Evolutionary conservation across 768 basidiomycete species (phyloP).

Genomic region (Serendipita indica): DNA sequence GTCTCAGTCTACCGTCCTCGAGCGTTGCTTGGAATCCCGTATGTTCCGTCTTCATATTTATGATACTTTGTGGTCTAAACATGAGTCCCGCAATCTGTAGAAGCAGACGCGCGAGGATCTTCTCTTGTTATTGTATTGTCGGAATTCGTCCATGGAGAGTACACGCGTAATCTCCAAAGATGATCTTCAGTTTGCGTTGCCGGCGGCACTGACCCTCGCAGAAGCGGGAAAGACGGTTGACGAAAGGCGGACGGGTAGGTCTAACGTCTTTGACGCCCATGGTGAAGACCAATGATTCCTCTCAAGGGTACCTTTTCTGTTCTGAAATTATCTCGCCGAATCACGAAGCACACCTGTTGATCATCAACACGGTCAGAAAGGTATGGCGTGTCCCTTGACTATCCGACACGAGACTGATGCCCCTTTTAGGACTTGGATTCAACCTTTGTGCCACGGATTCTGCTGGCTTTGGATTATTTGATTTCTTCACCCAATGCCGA

Average conservation of each 20-base stretch:
- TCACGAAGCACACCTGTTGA: background rate
- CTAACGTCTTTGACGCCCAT: background rate
- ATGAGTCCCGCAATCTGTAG: background rate
- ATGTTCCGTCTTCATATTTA: background rate
- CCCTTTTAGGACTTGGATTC: background rate
- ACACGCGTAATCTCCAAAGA: conserved; percentile 18
- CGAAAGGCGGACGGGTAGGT: conserved; percentile 37
- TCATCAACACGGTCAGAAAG: background rate
- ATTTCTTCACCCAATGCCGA: background rate
- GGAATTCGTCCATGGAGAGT: conserved; percentile 25
- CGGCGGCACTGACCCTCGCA: conserved; percentile 61
- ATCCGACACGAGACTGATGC: background rate
- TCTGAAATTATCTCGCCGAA: background rate
- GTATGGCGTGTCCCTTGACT: background rate
- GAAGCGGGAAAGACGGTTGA: conserved; percentile 43
- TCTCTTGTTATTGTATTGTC: conserved; percentile 56
- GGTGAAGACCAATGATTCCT: background rate
- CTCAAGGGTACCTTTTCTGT: background rate
- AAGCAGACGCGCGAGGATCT: conserved; percentile 46
- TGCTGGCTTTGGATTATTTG: background rate
- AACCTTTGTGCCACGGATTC: background rate
- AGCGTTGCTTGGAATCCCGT: background rate
- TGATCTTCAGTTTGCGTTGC: conserved; percentile 55
- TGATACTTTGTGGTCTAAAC: background rate
- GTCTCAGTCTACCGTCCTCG: background rate